Evolutionary conservation across 345 rosid genomes (phyloP), one percentile per base, ranked within the genome.

Genomic region (Gossypium mustelinum): DNA sequence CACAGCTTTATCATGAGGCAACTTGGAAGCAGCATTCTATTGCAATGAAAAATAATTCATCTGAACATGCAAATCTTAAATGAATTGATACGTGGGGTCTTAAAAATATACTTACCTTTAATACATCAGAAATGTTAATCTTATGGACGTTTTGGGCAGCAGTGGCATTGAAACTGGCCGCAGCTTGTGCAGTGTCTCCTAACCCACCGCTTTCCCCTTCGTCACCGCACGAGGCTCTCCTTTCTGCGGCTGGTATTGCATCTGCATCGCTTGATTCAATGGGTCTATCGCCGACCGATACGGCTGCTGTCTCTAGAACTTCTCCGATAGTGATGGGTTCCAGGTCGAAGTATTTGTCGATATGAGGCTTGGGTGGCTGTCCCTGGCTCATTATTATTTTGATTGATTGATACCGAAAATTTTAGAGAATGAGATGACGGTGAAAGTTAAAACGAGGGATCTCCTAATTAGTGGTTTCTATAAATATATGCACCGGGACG

Each of bases 181-280:
- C 91, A 0, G 90, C 86, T 14, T 88, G 90, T n/a, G 98, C 97
- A 1, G 88, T 63, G 17, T 4, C 9, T 2, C 64, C 64, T 39
- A 59, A 74, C 13, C 97, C 91, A 56, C 89, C 90, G 1, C 85
- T 85, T 58, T 68, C 50, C 3, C 80, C 75, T 7, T 73, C 81
- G 14, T 74, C 87, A 52, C 80, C 78, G 8, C 91, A 87, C 0
- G 88, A 81, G 25, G 94, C 92, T 86, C 95, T 80, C 4, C 82
- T 86, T 73, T 92, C 96, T 0, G 94, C 92, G 0, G 92, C 92
- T 63, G 89, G 98, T 67, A 91, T 90, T 3, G 97, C 97, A 0
- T 94, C 88, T 0, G 89, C 89, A 2, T 94, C 93, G 66, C 89
- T 86, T 50, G 85, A 92, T 56, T 91, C 92, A 13, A 91, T 87